Evolutionary conservation across 805 yeast species (phyloP).

Genomic region (Blastobotrys americana): DNA sequence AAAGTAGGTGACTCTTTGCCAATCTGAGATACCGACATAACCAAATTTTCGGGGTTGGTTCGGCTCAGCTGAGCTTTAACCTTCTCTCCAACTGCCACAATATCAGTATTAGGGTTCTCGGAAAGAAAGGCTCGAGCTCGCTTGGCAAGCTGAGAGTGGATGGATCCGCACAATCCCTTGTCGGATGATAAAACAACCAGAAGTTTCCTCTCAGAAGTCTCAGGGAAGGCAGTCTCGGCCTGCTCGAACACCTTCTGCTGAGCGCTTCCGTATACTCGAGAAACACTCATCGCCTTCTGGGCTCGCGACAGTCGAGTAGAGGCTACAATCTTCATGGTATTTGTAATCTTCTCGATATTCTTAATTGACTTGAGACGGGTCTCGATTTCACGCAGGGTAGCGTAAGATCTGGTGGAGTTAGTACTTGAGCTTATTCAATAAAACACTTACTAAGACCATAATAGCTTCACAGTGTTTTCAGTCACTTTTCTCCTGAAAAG

Average conservation of each 20-base stretch:
- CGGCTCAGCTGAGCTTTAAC: slow-evolving; percentile 81
- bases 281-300: slow-evolving; percentile 84
- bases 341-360: slow-evolving; percentile 98
- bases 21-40: slow-evolving; percentile 76
- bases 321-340: slow-evolving; percentile 99
- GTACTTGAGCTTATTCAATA: not conserved
- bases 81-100: slow-evolving; percentile 92
- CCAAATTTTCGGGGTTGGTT: slow-evolving; percentile 62
- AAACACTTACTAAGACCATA: too few relatives aligned
- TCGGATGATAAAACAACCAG: slow-evolving; percentile 88
- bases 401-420: slow-evolving; percentile 77
- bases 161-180: slow-evolving; percentile 98
- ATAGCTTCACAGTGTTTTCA: not conserved
- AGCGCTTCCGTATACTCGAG: slow-evolving; percentile 76
- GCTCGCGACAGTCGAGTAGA: slow-evolving; percentile 95
- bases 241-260: slow-evolving; percentile 72
- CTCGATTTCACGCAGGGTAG: slow-evolving; percentile 98
- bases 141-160: slow-evolving; percentile 92
- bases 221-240: slow-evolving; percentile 66
- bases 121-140: slow-evolving; percentile 64
- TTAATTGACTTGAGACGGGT: slow-evolving; percentile 95
- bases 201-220: slow-evolving; percentile 55
- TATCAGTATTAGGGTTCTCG: slow-evolving; percentile 60
- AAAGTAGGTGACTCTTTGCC: slow-evolving; percentile 98
- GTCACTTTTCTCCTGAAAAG: too few relatives aligned